Evolutionary conservation across 768 basidiomycete species (phyloP), one percentile per base, ranked within the genome.

Genomic region (Coprinellus micaceus): DNA sequence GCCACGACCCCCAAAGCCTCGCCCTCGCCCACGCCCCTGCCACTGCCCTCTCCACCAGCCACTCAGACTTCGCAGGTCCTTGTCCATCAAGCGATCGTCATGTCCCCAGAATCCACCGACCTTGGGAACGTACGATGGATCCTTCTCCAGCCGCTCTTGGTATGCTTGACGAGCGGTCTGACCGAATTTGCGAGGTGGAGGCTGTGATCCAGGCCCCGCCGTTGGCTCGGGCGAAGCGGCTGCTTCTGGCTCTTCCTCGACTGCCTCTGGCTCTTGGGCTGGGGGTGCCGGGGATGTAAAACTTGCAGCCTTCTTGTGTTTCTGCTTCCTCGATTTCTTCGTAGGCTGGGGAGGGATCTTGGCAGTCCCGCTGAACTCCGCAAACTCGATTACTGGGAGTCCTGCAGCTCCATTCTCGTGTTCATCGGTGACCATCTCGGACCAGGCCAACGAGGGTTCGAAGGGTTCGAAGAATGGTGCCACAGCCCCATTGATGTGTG

Each of bases 61-160:
- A 71, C 89, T 92, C 44, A 94, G 71, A 66, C 86, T 88, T 40
- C 92, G 82, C 40, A 91, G 70, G 58, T 90, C 85, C 69, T 90
- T 90, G 70, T 91, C 88, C 67, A 92, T 74, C 53, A 94, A 74
- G 46, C 94, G 86, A 68, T 96, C 94, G 69, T 97, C 94, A 66
- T 97, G 94, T 4, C 90, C 86, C 93, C 92, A 97, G 66, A 97
- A 97, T 59, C 87, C 88, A 53, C 94, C 94, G 22, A 95, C 89
- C 24, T 85, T 88, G 22, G 94, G 94, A 26, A 92, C 89, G 67
- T 86, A 94, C 2, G 91, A 90, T 1, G 94, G 94, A 67, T 97
- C 94, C 11, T 72, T 76, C 56, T 91, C 86, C 24, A 96, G 76
- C 28, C 87, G 84, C 60, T 90, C 82, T 60, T 91, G 86, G 70